Evolutionary conservation across 2,329 filamentous ascomycete genomes (phyloP).

Genomic region (Aspergillus texensis): DNA sequence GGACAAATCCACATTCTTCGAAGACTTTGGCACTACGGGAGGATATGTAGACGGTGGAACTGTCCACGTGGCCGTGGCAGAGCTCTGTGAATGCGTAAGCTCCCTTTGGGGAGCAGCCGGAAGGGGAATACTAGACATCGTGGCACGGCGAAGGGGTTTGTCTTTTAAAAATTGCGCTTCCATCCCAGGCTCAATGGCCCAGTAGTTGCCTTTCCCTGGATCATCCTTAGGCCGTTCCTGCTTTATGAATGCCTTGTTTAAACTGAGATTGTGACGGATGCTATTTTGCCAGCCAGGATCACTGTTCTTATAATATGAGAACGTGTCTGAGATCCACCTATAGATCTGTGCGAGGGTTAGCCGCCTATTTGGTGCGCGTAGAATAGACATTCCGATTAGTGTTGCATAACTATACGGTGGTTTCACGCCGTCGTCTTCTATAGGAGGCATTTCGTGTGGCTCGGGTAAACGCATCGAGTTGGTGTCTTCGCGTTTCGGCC

Average conservation of each 20-base stretch:
- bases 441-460: conserved; percentile 75
- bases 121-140: conserved; percentile 48
- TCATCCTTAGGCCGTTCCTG: conserved; percentile 96
- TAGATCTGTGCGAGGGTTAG: conserved; percentile 95
- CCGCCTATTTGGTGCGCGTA: conserved; percentile 78
- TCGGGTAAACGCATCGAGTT: conserved; percentile 61
- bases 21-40: conserved; percentile 23
- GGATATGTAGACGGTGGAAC: conserved; percentile 32
- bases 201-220: conserved; percentile 96
- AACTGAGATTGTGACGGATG: conserved; percentile 94
- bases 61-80: conserved; percentile 38
- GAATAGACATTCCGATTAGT: conserved; percentile 94
- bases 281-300: conserved; percentile 98
- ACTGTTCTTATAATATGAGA: conserved; percentile 79
- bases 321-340: conserved; percentile 98
- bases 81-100: conserved; percentile 32
- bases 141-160: conserved; percentile 61
- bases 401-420: conserved; percentile 91
- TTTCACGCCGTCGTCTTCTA: conserved; percentile 85
- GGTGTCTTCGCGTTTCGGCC: conserved; percentile 63
- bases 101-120: conserved; percentile 36
- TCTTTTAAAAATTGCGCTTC: conserved; percentile 89
- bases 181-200: conserved; percentile 88
- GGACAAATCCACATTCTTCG: conserved; percentile 59
- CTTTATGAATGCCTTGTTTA: conserved; percentile 96